These are phyloP conservation scores for Colletotrichum eleusines DNA, from an alignment of 2,329 filamentous ascomycete genomes.

Conservation along the genomic window DNA sequence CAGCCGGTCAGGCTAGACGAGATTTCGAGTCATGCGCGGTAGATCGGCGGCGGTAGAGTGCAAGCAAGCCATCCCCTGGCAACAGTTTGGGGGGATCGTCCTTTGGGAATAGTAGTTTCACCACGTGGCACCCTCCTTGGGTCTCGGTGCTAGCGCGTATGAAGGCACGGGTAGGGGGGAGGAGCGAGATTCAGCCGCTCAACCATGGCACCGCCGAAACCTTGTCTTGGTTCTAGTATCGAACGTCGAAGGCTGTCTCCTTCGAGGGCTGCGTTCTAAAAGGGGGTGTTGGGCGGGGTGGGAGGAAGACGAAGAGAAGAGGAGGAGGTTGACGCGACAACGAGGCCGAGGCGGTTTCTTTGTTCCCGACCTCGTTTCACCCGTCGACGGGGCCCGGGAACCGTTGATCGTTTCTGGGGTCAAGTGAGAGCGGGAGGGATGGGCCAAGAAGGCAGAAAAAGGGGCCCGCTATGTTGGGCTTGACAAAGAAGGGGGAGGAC, in stretches of 20 bases:
- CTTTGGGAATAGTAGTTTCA: background rate
- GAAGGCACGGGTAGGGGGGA: background rate
- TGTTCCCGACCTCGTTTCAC: constrained; percentile 5
- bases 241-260: background rate
- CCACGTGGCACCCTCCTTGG: constrained; percentile 33
- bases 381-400: background rate
- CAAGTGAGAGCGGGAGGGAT: too few species aligned
- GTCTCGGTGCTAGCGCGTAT: background rate
- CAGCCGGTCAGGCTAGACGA: background rate
- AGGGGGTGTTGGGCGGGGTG: too few species aligned
- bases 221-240: background rate
- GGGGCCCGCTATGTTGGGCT: too few species aligned
- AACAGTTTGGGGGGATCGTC: background rate
- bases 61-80: constrained; percentile 6
- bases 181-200: constrained; percentile 3
- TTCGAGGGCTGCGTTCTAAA: background rate
- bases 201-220: background rate
- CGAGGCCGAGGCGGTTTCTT: background rate
- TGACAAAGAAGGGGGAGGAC: background rate
- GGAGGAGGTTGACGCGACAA: background rate
- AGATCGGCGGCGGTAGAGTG: background rate
- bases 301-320: background rate
- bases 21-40: constrained; percentile 22
- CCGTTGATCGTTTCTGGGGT: constrained; percentile 4
- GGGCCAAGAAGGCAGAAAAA: too few species aligned